Evolutionary conservation across 768 basidiomycete species (phyloP), one percentile per base, ranked within the genome.

Genomic region (Russula brevipes): DNA sequence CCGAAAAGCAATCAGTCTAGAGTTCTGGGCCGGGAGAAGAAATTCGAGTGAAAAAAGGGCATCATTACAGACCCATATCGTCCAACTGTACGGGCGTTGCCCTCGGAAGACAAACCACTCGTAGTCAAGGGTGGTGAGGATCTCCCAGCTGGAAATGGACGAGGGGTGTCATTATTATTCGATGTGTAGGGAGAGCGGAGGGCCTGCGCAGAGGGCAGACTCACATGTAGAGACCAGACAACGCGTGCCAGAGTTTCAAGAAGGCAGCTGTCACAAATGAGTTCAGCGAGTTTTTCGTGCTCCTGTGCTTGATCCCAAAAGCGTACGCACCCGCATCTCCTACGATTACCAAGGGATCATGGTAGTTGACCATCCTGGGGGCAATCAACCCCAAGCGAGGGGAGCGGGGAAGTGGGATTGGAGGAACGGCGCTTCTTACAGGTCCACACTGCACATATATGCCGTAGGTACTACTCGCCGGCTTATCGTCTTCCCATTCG

Each of bases 221-320:
- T 33, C 54, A 55, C 54, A 55, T 5, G 54, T 55, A 55, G 31
- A 55, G 17, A 12, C 54, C 54, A 33, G 31, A 30, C 41, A 44
- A 1, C 2, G 31, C 1, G 4, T 33, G 30, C 42, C 42, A 56
- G 55, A 56, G 3, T 33, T 56, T 56, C n/a, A n/a, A 2, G 17
- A 45, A 6, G 3, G 1, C 6, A 30, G 17, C 54, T 55, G 41
- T 55, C 31, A 31, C 42, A 19, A 16, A 33, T 12, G 8, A 5
- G 11, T 9, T 54, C 38, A 39, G 24, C 6, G 14, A 4, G 54
- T 41, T 44, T 17, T 8, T 16, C 12, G 17, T 31, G 16, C 14
- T 44, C 54, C 2, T 31, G 9, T 44, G 54, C 38, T 12, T n/a
- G 5, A 5, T 8, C 49, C 5, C 19, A 7, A 42, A 44, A 44